A percentile compares a stretch with the other conserved stretches of the same genome.
phyloP scores from a whole-genome alignment of 805 yeast genomes.

The Metschnikowia lachancei region DNA sequence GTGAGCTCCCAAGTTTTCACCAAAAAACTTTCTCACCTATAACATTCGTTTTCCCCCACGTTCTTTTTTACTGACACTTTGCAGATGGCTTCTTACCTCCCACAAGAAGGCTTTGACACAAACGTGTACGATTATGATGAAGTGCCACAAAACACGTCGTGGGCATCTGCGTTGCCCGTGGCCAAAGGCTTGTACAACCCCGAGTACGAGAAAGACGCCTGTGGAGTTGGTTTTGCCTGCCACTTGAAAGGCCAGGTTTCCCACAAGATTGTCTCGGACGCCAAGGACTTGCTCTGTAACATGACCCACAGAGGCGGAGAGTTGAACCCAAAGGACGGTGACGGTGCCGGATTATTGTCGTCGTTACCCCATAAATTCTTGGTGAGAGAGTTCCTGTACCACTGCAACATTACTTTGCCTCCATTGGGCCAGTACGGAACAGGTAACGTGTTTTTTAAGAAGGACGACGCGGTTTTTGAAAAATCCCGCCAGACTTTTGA shows the following conservation, averaged over 20 bases:
- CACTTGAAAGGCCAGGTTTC: slow-evolving; percentile 84
- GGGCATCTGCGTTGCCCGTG: slow-evolving; percentile 89
- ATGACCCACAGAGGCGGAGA: slow-evolving; percentile 99
- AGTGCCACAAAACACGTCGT: slow-evolving; percentile 72
- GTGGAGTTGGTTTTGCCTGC: slow-evolving; percentile 98
- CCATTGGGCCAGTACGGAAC: slow-evolving; percentile 85
- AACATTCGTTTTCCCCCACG: background rate
- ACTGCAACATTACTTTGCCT: slow-evolving; percentile 68
- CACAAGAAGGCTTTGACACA: slow-evolving; percentile 38
- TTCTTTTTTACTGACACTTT: slow-evolving; percentile 2
- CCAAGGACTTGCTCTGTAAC: slow-evolving; percentile 81
- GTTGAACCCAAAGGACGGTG: slow-evolving; percentile 96
- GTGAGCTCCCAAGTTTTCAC: background rate
- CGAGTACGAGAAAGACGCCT: slow-evolving; percentile 90
- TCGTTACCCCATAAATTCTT: slow-evolving; percentile 89
- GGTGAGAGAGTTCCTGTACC: slow-evolving; percentile 75
- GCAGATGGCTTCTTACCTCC: slow-evolving; percentile 31
- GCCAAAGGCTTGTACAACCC: slow-evolving; percentile 92
- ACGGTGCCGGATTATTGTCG: slow-evolving; percentile 96
- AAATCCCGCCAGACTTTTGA: slow-evolving; percentile 77
- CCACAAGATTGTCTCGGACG: slow-evolving; percentile 93
- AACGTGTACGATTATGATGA: slow-evolving; percentile 67
- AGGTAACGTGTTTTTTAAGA: slow-evolving; percentile 91
- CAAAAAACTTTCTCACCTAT: background rate
- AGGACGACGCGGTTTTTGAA: slow-evolving; percentile 67